Conservation (phyloP, 73 alveolate genomes). For the Tetrahymena malaccensis region DNA sequence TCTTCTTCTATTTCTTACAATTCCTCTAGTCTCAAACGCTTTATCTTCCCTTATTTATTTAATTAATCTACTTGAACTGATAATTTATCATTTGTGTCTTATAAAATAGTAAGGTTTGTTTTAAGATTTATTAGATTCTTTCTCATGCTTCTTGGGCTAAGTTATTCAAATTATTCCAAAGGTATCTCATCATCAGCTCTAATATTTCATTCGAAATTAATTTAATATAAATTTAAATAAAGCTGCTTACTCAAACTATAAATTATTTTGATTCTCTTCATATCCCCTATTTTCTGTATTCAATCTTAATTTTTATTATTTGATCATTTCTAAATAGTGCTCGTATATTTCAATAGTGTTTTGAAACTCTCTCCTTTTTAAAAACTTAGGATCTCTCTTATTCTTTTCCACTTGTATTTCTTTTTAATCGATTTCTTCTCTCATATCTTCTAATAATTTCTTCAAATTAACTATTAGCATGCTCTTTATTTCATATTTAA, state of each 20-base stretch:
- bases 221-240: neutral
- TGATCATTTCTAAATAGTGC: neutral
- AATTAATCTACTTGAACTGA: neutral
- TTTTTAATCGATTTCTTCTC: neutral
- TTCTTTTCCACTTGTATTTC: neutral
- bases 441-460: neutral
- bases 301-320: neutral
- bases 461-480: neutral
- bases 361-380: neutral
- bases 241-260: neutral
- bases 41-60: neutral
- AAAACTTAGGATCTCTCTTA: neutral
- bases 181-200: neutral
- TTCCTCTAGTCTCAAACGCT: neutral
- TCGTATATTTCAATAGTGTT: neutral
- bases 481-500: neutral
- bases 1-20: neutral
- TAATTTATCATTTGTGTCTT: neutral
- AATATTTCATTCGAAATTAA: neutral
- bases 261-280: neutral
- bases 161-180: neutral
- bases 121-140: neutral
- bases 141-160: neutral
- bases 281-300: neutral
- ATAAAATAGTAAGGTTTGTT: neutral